Conservation (phyloP, 2,329 filamentous ascomycete genomes). For the Grosmannia serpens region DNA sequence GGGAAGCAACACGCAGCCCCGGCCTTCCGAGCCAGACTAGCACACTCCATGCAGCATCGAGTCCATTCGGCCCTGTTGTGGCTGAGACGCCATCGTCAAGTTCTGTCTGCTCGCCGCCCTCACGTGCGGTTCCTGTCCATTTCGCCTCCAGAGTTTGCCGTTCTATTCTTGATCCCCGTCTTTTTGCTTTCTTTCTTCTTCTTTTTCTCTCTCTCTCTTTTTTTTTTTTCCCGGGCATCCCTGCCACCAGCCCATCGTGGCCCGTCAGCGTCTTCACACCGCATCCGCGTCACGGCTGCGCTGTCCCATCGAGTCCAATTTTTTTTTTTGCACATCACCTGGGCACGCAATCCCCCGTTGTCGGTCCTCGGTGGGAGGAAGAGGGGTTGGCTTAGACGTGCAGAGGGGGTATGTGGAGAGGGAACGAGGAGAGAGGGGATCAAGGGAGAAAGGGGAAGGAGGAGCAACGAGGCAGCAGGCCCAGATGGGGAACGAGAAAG, state of each 20-base stretch:
- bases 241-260: neutral
- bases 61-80: neutral
- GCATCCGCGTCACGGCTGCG: neutral
- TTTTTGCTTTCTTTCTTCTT: neutral
- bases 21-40: neutral
- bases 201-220: neutral
- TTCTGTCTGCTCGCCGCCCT: neutral
- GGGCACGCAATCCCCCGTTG: neutral
- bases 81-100: neutral
- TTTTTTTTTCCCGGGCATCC: neutral
- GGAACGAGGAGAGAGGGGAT: neutral
- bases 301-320: neutral
- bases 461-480: too few species aligned
- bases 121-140: neutral
- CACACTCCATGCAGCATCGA: neutral
- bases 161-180: neutral
- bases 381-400: neutral
- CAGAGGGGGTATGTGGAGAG: slow-evolving; percentile 1
- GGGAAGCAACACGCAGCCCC: neutral
- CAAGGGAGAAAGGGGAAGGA: neutral
- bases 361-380: slow-evolving; percentile 1
- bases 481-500: neutral
- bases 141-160: neutral
- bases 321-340: slow-evolving; percentile 5
- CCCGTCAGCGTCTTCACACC: neutral